Evolutionary conservation across 2,329 filamentous ascomycete genomes (phyloP).

Genomic region (Penicillium sp.): DNA sequence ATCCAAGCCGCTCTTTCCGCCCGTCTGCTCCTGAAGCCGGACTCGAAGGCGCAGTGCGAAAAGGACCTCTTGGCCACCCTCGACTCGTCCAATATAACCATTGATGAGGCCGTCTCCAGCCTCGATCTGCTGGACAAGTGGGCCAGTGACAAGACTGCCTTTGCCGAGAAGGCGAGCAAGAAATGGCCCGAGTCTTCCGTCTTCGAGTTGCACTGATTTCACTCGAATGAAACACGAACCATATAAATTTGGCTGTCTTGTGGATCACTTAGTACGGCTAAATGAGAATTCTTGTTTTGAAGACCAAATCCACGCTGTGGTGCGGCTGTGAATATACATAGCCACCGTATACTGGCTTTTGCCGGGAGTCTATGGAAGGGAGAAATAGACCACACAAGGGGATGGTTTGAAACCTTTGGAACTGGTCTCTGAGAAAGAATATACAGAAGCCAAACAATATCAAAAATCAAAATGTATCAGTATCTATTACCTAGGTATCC

Average conservation of each 20-base stretch:
- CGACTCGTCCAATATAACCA: constrained; percentile 47
- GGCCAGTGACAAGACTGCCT: constrained; percentile 51
- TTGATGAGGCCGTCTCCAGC: constrained; percentile 55
- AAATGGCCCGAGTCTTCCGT: constrained; percentile 40
- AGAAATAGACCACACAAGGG: background rate
- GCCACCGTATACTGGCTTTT: background rate
- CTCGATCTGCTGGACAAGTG: constrained; percentile 50
- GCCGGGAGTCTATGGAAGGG: background rate
- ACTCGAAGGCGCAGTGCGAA: constrained; percentile 54
- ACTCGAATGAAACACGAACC: background rate
- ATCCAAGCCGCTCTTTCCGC: constrained; percentile 60
- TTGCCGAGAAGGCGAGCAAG: constrained; percentile 39
- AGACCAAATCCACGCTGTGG: background rate
- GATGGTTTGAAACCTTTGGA: background rate
- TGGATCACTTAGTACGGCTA: background rate
- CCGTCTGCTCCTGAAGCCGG: constrained; percentile 54
- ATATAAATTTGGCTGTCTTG: background rate
- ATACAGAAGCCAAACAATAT: background rate
- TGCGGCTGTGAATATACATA: background rate
- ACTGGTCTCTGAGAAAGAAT: background rate
- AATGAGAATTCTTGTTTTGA: background rate
- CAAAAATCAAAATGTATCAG: constrained; percentile 1
- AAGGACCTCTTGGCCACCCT: constrained; percentile 59
- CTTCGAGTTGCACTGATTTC: constrained; percentile 27
- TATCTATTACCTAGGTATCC: background rate